Base-by-base conservation (phyloP, 305 asterid genomes). In the Fraxinus albicans region DNA sequence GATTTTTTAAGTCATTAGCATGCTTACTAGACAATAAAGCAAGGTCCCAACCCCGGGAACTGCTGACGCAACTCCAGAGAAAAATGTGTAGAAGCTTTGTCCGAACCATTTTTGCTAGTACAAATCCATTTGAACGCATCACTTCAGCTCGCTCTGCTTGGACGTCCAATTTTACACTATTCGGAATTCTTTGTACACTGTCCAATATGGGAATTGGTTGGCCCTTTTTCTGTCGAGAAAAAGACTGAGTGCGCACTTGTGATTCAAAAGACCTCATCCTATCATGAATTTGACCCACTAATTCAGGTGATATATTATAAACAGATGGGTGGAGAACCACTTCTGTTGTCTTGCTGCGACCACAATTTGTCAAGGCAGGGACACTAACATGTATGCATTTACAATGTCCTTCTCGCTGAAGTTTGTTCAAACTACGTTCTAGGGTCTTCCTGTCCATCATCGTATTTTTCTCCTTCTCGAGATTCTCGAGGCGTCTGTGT, bases 311-410 rank as follows among this genome's bases (percentile, higher is more conserved):
- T 65, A 87, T 84, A 15, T 77, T 86, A 87, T 77, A 86, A 60
- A 89, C 84, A 72, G 98, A 92, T 73, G 97, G 96, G 87, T 93
- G 99, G 87, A 96, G 91, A 84, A 96, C 88, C 84, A 94, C 98
- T 58, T 85, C 91, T 42, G 89, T 90, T 77, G 90, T 89, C 82
- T 95, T 91, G 82, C 76, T 92, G 83, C 93, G 90, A 53, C 93
- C 91, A 87, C 93, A 94, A 88, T 96, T 93, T 65, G 99, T 94
- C 87, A 94, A 88, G 58, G 69, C 89, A 60, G 99, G 99, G 87
- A 92, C 91, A 80, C 91, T 88, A 79, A 90, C 84, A 70, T 77
- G 81, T 84, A 94, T 91, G 90, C 94, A 89, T 88, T 91, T 96
- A 84, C 98, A 96, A 79, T 82, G 91, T 27, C 97, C 98, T 91